Conservation (phyloP, 108 stramenopile species). For the Cafeteria roenbergensis region DNA sequence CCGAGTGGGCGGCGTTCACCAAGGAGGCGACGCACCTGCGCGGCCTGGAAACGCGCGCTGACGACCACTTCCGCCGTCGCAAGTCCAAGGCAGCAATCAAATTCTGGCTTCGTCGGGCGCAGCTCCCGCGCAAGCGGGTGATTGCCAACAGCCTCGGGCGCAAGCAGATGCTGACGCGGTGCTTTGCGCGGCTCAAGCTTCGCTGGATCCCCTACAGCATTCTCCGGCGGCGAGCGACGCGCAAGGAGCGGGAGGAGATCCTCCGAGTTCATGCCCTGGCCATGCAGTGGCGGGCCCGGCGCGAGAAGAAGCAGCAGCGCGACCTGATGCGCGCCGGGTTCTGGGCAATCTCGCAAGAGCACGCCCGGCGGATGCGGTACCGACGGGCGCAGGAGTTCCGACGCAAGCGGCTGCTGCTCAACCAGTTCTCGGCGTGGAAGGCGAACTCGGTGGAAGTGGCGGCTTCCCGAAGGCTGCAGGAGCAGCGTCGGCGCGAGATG, state of each 20-base stretch:
- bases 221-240: not conserved
- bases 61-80: not conserved
- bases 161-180: not conserved
- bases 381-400: not conserved
- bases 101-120: not conserved
- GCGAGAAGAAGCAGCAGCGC: no score
- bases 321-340: no score
- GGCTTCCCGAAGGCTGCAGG: not conserved
- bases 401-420: not conserved
- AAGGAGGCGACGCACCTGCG: not conserved
- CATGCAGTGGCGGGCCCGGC: no score
- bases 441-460: not conserved
- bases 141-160: not conserved
- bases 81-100: not conserved
- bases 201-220: not conserved
- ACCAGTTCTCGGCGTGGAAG: not conserved
- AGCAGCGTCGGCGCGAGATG: not conserved
- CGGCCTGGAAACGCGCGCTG: not conserved
- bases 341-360: no score
- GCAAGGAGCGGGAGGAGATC: not conserved
- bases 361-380: not conserved
- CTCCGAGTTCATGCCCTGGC: no score
- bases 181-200: not conserved
- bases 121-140: not conserved
- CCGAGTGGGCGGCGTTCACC: not conserved